A percentile compares a stretch with the other conserved stretches of the same genome.
Evolutionary conservation across 2,329 filamentous ascomycete species (phyloP).

Genomic region (Dothiorella sarmentorum): DNA sequence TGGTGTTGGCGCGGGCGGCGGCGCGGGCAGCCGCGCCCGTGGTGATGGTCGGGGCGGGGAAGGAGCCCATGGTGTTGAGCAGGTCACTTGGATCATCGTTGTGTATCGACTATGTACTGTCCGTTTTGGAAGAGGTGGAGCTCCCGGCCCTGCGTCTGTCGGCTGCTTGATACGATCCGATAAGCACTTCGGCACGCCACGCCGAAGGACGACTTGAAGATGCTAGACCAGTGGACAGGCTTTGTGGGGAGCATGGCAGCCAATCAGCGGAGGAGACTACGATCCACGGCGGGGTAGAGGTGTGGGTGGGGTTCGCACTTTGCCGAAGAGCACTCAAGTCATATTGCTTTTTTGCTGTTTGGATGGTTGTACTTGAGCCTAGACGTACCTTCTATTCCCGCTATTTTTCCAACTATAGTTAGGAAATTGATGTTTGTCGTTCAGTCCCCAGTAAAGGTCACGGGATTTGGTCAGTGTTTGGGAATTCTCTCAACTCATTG

Average conservation of each 20-base stretch:
- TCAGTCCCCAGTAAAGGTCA: no score
- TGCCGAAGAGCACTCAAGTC: no score
- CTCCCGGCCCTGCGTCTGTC: background rate
- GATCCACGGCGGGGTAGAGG: conserved; percentile 4
- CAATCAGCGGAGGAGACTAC: background rate
- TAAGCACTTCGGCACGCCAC: conserved; percentile 7
- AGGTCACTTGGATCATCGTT: background rate
- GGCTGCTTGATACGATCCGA: conserved; percentile 4
- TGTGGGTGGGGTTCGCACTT: no score
- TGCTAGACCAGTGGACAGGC: background rate
- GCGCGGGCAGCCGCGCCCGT: conserved; percentile 43
- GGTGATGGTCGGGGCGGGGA: background rate
- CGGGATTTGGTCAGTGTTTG: no score
- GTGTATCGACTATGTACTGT: background rate
- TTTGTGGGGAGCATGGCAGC: background rate
- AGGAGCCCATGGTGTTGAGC: background rate
- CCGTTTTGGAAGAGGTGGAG: background rate
- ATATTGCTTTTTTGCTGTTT: no score
- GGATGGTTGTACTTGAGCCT: no score
- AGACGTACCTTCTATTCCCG: no score
- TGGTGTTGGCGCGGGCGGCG: conserved; percentile 42
- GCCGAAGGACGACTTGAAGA: background rate
- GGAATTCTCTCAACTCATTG: no score
- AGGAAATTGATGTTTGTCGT: no score
- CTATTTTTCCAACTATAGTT: no score